Conservation (phyloP, 495 filamentous ascomycete genomes). For the Physcia stellaris region DNA sequence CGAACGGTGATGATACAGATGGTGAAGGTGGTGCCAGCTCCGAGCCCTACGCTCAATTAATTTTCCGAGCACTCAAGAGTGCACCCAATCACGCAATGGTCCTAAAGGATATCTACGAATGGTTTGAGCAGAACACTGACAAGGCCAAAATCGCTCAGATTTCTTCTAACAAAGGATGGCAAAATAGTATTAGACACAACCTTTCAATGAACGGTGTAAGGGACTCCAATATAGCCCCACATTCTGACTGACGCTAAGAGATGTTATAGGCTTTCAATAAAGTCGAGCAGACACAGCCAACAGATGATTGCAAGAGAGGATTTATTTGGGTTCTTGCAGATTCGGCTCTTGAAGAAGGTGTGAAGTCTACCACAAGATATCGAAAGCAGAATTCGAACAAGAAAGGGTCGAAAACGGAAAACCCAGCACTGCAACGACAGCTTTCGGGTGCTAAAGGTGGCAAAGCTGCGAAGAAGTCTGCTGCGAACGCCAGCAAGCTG, state of each 20-base stretch:
- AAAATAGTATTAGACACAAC: slow-evolving; percentile 95
- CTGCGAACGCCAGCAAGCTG: no score
- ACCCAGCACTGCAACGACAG: slow-evolving; percentile 35
- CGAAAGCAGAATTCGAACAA: slow-evolving; percentile 39
- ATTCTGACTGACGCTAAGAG: slow-evolving; percentile 11
- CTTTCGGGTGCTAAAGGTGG: slow-evolving; percentile 43
- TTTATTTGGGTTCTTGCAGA: slow-evolving; percentile 55
- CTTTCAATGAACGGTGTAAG: slow-evolving; percentile 91
- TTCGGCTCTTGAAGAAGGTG: slow-evolving; percentile 43
- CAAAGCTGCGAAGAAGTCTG: slow-evolving; percentile 29
- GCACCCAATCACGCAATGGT: slow-evolving; percentile 52
- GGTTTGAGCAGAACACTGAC: slow-evolving; percentile 72
- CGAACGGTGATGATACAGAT: slow-evolving; percentile 13
- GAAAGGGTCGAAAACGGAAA: slow-evolving; percentile 27
- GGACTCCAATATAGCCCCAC: slow-evolving; percentile 9
- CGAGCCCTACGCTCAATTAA: slow-evolving; percentile 71
- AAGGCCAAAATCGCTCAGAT: slow-evolving; percentile 51
- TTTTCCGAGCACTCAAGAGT: slow-evolving; percentile 60
- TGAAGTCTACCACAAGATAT: slow-evolving; percentile 66
- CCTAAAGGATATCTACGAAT: slow-evolving; percentile 77
- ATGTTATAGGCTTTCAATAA: slow-evolving; percentile 49
- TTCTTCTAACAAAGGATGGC: slow-evolving; percentile 76
- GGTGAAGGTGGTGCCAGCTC: slow-evolving; percentile 28
- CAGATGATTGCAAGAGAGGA: slow-evolving; percentile 39
- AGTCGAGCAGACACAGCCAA: slow-evolving; percentile 30